Evolutionary conservation across 805 yeast genomes (phyloP), one percentile per base, ranked within the genome.

Genomic region (Candida nemodendra): DNA sequence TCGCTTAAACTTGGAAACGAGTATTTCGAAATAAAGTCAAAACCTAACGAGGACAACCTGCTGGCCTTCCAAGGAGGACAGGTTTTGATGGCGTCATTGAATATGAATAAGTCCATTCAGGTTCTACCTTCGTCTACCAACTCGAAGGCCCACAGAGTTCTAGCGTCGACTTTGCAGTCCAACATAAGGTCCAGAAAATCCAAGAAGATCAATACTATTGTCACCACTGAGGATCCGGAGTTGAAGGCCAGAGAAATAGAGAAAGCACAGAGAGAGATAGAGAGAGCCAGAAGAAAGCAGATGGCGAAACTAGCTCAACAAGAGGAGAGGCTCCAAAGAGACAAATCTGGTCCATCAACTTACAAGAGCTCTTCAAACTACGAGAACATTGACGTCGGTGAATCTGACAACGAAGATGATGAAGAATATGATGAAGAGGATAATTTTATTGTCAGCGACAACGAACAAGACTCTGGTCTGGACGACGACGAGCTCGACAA

Each of bases 81-180:
- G 53, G 68, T 87, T 31, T 74, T 88, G 52, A 81, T 80, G 52
- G 74, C 84, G 15, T 79, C 84, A 34, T 72, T 81, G n/a, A 64
- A 77, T 16, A 66, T 93, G 38, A 72, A 69, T 32, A 79, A 84
- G 51, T 62, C 79, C 2, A 73, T 87, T 53, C 83, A 82, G 58
- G 77, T 93, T 39, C 77, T 89, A 35, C 99, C 99, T 13, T 80
- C 96, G 0, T 88, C 97, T 0, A 87, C 95, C n/a, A 73, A 76
- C 30, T 87, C 97, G 2, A 75, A 76, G 36, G 83, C 95, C 3
- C 98, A 91, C 61, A 73, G 77, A 50, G 78, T 80, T 55, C 72
- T 93, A 47, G 87, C 96, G 2, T 74, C 75, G 44, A 86, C 88
- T 2, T 78, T 84, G 28, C 71, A 74, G 43, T 65, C 65, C 33